Base-by-base conservation (phyloP, 164 flowering plant genomes). In the Hamamelis virginiana region DNA sequence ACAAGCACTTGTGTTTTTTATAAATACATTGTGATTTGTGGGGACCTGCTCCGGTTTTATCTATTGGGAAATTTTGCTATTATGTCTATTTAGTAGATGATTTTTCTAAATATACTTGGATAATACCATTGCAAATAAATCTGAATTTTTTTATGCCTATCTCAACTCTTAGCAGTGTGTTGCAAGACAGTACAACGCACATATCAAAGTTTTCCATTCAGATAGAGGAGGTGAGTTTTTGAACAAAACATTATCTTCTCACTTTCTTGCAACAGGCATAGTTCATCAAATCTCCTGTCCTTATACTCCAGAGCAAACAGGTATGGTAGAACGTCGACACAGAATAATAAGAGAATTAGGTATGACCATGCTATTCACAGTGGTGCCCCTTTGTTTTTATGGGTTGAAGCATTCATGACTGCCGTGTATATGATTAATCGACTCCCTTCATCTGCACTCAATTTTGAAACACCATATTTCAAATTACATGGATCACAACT, bases 11-110 rank as follows among this genome's bases (percentile, higher is more conserved):
- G 22, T 16, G 28, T 65, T 33, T 72, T 65, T 65, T 59, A 72
- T 21, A 57, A 38, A 66, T 65, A 11, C 75, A 72, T 59, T 59
- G 48, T 58, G 69, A 67, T 47, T 27, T 68, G 45, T 73, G 67
- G 67, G 72, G 68, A 45, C 68, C 64, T 22, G 52, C 63, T 8
- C 48, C 56, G 12, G 50, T 63, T 55, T 56, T 57, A 14, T 62
- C 68, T 27, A 19, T 63, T 51, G 66, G 33, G 23, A 62, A 68
- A 4, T 55, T 45, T 22, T 23, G 33, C 23, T 73, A 22, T 52
- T 61, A 51, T 61, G 71, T 62, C 4, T 27, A 47, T 55, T 27
- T 61, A 1, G 67, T 67, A 1, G 60, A 68, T 45, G 64, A 67
- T 61, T 51, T n/a, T n/a, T n/a, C n/a, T n/a, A n/a, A n/a, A n/a